Conservation (phyloP, 2,329 filamentous ascomycete genomes). For the Pestalotiopsis sp. region DNA sequence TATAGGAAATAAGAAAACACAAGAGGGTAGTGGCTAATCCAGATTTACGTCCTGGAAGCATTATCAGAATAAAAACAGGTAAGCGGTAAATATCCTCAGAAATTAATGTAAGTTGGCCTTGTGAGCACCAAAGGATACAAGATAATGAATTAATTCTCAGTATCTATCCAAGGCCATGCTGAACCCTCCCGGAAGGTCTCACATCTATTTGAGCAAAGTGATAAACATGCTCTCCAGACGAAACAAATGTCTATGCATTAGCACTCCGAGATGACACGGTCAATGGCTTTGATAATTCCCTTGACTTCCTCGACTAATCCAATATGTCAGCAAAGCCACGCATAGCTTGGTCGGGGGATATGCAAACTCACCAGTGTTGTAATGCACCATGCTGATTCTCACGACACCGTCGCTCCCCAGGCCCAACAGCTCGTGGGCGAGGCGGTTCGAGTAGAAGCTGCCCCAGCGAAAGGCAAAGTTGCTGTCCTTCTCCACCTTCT, state of each 20-base stretch:
- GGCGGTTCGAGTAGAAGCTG: conserved; percentile 68
- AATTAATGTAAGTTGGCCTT: too few species aligned
- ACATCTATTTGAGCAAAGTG: too few species aligned
- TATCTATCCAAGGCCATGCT: too few species aligned
- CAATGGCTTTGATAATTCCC: conserved; percentile 16
- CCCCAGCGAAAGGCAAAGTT: conserved; percentile 69
- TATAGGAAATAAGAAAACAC: too few species aligned
- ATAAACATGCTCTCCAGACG: too few species aligned
- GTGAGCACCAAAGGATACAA: too few species aligned
- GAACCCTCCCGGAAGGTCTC: too few species aligned
- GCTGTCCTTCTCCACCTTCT: conserved; percentile 61
- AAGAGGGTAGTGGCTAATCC: too few species aligned
- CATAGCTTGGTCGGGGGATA: not conserved
- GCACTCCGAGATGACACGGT: not conserved
- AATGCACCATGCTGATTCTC: conserved; percentile 73
- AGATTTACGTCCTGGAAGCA: too few species aligned
- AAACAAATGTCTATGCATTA: not conserved
- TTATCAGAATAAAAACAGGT: too few species aligned
- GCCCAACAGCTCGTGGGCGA: conserved; percentile 61
- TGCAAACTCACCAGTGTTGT: conserved; percentile 53
- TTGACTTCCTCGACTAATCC: conserved; percentile 16
- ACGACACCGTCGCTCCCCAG: conserved; percentile 65
- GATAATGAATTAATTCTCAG: too few species aligned
- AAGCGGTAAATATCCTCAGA: too few species aligned
- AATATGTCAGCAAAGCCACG: not conserved